Percentiles rank a stretch among this genome's conserved stretches.
Conservation (phyloP, 139 green algal species). For the Pedinophyceae sp. region DNA sequence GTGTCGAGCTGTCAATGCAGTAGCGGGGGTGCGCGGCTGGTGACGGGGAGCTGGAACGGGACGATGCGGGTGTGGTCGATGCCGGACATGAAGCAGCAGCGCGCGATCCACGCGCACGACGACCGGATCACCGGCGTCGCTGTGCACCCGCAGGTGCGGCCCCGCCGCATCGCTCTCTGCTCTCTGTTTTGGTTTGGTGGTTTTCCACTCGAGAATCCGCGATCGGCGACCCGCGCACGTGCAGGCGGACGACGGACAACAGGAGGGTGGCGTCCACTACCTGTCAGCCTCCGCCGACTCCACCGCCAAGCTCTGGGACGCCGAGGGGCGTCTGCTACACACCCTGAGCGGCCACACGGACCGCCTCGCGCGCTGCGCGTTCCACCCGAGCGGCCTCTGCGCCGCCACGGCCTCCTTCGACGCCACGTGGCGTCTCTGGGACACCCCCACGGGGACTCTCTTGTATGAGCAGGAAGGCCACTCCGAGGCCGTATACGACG, state of each 20-base stretch:
- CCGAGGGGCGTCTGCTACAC: constrained; percentile 21
- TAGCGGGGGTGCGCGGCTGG: constrained; percentile 37
- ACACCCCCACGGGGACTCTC: constrained; percentile 57
- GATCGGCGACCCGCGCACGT: no score
- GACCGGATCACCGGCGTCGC: constrained; percentile 69
- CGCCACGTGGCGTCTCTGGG: constrained; percentile 90
- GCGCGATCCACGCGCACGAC: constrained; percentile 36
- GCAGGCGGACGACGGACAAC: no score
- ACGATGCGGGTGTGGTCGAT: constrained; percentile 50
- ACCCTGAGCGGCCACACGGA: constrained; percentile 63
- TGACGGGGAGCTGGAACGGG: constrained; percentile 59
- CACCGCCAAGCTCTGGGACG: constrained; percentile 40
- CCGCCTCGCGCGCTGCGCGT: constrained; percentile 62
- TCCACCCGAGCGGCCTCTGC: constrained; percentile 68
- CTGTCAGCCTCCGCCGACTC: constrained; percentile 50
- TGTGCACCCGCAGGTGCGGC: constrained; percentile 54
- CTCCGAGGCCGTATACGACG: constrained; percentile 68
- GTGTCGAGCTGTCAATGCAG: constrained; percentile 57
- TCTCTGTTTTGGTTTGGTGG: no score
- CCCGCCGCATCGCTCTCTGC: no score
- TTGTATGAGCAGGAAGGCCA: constrained; percentile 95
- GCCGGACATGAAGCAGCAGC: constrained; percentile 17
- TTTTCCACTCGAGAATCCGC: no score
- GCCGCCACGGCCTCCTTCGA: constrained; percentile 69
- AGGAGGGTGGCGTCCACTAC: constrained; percentile 1